Percentiles rank a stretch among this genome's conserved stretches.
phyloP scores from a whole-genome alignment of 176 grass and related monocot genomes.

The Avena eriantha region DNA sequence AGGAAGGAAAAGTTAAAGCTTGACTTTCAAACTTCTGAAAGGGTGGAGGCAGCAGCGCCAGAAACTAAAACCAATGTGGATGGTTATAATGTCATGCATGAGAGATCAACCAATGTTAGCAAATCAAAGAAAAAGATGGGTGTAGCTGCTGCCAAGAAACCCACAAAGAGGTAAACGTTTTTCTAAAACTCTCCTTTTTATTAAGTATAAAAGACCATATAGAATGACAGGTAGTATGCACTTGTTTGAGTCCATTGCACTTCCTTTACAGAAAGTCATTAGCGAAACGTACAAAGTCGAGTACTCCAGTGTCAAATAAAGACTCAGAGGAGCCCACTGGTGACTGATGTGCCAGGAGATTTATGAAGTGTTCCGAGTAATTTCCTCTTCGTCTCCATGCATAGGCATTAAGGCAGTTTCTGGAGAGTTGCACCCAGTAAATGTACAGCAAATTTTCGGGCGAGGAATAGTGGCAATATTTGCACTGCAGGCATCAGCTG shows the following conservation, averaged over 20 bases:
- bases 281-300: background rate
- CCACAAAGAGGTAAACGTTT: constrained; percentile 30
- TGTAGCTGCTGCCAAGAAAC: constrained; percentile 33
- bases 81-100: background rate
- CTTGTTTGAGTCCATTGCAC: constrained; percentile 24
- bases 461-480: constrained; percentile 19
- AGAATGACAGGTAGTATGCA: background rate
- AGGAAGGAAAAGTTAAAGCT: constrained; percentile 16
- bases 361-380: constrained; percentile 22
- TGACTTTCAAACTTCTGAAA: background rate
- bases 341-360: constrained; percentile 22
- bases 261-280: constrained; percentile 27
- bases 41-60: background rate
- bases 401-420: background rate
- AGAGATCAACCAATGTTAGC: background rate
- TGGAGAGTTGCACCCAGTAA: constrained; percentile 4
- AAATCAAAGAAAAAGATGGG: constrained; percentile 17
- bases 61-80: constrained; percentile 11
- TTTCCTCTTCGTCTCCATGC: background rate
- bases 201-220: background rate
- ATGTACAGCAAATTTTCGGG: constrained; percentile 13
- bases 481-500: background rate
- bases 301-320: background rate
- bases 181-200: background rate
- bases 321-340: constrained; percentile 16